Conservation (phyloP, 2,329 filamentous ascomycete species). For the Arthrinium phaeospermum region DNA sequence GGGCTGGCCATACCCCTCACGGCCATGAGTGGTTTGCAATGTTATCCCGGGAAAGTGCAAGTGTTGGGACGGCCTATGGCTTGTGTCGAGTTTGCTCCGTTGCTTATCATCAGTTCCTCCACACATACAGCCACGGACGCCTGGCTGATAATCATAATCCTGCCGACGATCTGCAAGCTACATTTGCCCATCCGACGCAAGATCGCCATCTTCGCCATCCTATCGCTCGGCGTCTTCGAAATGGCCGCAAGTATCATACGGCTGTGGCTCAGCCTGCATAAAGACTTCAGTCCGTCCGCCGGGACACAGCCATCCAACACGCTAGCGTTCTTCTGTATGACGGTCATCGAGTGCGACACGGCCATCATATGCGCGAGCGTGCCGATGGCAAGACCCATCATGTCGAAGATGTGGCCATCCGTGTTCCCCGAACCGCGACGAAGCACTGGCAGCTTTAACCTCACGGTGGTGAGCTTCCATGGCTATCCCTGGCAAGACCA, state of each 20-base stretch:
- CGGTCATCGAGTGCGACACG: conserved; percentile 17
- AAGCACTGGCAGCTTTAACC: conserved; percentile 9
- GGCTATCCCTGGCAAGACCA: conserved; percentile 18
- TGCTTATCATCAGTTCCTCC: conserved; percentile 11
- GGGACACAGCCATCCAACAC: neutral
- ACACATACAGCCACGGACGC: conserved; percentile 12
- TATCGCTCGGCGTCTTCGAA: conserved; percentile 10
- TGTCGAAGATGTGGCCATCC: neutral
- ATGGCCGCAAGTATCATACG: conserved; percentile 11
- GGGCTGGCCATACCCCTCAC: conserved; percentile 15
- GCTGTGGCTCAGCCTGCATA: conserved; percentile 1
- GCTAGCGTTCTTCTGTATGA: conserved; percentile 4
- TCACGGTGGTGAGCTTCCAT: conserved; percentile 16
- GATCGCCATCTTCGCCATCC: neutral
- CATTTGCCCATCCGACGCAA: neutral
- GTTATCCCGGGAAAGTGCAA: neutral
- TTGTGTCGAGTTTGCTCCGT: conserved; percentile 6
- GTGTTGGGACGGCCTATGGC: conserved; percentile 8
- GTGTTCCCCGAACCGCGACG: conserved; percentile 1
- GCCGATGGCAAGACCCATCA: conserved; percentile 12
- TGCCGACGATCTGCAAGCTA: conserved; percentile 15
- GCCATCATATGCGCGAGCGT: conserved; percentile 18
- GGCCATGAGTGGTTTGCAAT: conserved; percentile 8
- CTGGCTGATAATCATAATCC: conserved; percentile 17
- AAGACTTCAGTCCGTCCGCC: neutral